Evolutionary conservation across 345 rosid species (phyloP).

Genomic region (Populus davidiana): DNA sequence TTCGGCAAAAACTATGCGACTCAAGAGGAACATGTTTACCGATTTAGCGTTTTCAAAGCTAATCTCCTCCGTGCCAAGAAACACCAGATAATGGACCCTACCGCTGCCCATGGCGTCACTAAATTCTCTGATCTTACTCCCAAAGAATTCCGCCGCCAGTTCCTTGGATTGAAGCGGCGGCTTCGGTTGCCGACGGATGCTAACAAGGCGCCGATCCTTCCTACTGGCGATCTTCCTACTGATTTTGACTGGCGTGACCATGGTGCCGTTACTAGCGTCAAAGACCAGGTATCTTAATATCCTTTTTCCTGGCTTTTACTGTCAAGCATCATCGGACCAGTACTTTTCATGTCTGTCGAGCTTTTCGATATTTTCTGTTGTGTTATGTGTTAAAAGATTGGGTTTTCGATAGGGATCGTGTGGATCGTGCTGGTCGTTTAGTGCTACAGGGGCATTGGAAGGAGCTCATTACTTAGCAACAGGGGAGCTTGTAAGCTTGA

Average conservation of each 20-base stretch:
- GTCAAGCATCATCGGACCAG: background rate
- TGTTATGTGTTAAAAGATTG: background rate
- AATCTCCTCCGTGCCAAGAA: constrained; percentile 65
- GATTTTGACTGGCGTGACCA: constrained; percentile 92
- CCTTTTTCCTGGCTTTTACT: background rate
- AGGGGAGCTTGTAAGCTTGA: constrained; percentile 85
- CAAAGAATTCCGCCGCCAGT: constrained; percentile 52
- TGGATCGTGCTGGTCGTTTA: constrained; percentile 98
- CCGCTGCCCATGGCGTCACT: constrained; percentile 84
- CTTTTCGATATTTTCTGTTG: background rate
- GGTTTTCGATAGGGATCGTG: constrained; percentile 61
- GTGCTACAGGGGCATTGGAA: constrained; percentile 90
- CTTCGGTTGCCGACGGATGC: constrained; percentile 75
- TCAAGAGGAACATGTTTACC: constrained; percentile 63
- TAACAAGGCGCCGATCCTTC: constrained; percentile 74
- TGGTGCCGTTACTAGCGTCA: constrained; percentile 77
- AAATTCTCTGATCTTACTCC: constrained; percentile 87
- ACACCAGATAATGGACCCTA: constrained; percentile 77
- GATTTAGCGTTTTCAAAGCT: constrained; percentile 54
- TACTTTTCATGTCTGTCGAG: background rate
- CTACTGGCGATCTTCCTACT: constrained; percentile 62
- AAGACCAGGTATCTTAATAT: constrained; percentile 57
- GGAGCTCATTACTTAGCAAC: constrained; percentile 85
- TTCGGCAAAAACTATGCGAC: constrained; percentile 25
- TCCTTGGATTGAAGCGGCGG: constrained; percentile 48